Base-by-base conservation (phyloP, 768 basidiomycete genomes). In the Cystobasidium tubakii region DNA sequence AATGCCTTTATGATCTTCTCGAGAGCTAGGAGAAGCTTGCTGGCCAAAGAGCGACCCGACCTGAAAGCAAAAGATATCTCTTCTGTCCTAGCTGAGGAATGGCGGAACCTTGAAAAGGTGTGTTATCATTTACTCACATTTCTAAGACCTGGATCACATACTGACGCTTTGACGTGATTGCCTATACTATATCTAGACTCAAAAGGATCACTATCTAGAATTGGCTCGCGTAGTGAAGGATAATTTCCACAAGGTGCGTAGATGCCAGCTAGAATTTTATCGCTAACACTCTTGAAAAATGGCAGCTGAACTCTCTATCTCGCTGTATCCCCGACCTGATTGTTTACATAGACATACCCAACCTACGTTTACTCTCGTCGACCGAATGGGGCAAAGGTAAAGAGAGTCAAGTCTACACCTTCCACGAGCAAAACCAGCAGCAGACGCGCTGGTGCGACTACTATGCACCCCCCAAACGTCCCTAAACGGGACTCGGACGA, bases 1-100 rank as follows among this genome's bases (percentile, higher is more conserved):
- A 71, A 71, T 53, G 33, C 33, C 3, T 71, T 71, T 31, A 71
- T 71, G 69, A 71, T 71, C 39, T 71, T 13, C 44, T 36, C 69
- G 2, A 31, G 54, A 23, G n/a, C n/a, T 9, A 46, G 69, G 13
- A 29, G 69, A 36, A 10, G 29, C 3, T 15, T 2, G 2, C 17
- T 71, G 29, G 46, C 34, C 12, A n/a, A 42, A 13, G 53, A 57
- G 21, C 2, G 29, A 29, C 69, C 69, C 7, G 21, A 17, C 9
- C 15, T 71, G 23, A 60, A 60, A 31, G 54, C 34, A 29, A 55
- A 34, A 31, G 69, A 55, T 7, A 39, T 71, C 15, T 46, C 69
- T n/a, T 7, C 13, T 46, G 54, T 15, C 1, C 54, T 71, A 13
- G 44, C 36, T 34, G 34, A 57, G 31, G 69, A 71, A 36, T 71